Conservation (phyloP, 768 basidiomycete species). For the Lactarius indigo region DNA sequence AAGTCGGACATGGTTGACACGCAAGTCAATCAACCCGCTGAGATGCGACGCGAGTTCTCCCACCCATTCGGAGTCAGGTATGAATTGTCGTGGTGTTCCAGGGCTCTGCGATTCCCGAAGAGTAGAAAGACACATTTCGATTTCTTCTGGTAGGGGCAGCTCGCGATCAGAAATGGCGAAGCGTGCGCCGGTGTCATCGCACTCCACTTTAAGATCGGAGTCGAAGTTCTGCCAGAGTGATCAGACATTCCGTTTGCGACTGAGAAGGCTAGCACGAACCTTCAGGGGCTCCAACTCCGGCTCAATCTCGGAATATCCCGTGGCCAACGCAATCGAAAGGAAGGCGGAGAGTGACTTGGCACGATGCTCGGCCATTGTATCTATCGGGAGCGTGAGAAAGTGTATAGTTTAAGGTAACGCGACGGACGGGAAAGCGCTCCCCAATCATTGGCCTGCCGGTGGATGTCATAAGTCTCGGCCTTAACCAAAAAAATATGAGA, state of each 20-base stretch:
- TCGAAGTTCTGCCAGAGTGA: slow-evolving; percentile 46
- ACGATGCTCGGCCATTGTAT: slow-evolving; percentile 49
- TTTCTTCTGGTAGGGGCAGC: slow-evolving; percentile 22
- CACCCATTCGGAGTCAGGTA: slow-evolving; percentile 43
- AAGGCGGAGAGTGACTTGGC: slow-evolving; percentile 36
- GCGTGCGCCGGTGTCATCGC: slow-evolving; percentile 35
- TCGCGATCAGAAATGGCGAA: slow-evolving; percentile 33
- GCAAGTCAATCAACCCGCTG: slow-evolving; percentile 37
- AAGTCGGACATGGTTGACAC: slow-evolving; percentile 44
- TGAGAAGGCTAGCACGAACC: slow-evolving; percentile 31
- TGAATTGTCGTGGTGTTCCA: slow-evolving; percentile 33
- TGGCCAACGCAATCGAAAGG: slow-evolving; percentile 47
- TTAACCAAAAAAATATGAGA: too few species aligned
- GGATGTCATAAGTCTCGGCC: neutral
- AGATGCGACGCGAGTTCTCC: slow-evolving; percentile 38
- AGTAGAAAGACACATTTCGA: slow-evolving; percentile 30
- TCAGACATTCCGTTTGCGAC: neutral
- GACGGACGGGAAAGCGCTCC: slow-evolving; percentile 56
- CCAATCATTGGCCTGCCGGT: slow-evolving; percentile 56
- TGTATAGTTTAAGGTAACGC: neutral
- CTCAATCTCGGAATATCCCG: slow-evolving; percentile 44
- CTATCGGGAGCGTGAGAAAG: slow-evolving; percentile 29
- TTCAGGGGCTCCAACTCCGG: slow-evolving; percentile 48
- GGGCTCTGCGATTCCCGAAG: slow-evolving; percentile 32
- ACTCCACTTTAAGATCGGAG: slow-evolving; percentile 41